A percentile compares a stretch with the other conserved stretches of the same genome.
Evolutionary conservation across 306 rosid species (phyloP).

Genomic region (Pterocarpus santalinus): DNA sequence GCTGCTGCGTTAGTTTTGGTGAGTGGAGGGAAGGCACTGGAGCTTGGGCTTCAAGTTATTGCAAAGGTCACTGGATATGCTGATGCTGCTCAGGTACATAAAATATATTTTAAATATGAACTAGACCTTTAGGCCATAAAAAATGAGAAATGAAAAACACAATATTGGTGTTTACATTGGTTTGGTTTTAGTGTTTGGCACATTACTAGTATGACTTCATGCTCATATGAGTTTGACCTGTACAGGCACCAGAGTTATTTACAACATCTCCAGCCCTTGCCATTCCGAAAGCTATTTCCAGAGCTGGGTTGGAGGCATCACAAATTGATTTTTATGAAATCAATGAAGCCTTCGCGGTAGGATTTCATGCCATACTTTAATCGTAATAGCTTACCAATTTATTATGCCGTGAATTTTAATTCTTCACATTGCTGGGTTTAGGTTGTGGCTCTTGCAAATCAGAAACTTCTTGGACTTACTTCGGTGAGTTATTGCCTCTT

Average conservation of each 20-base stretch:
- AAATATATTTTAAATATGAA: constrained; percentile 34
- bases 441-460: constrained; percentile 99
- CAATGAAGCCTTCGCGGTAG: constrained; percentile 96
- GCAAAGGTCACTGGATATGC: constrained; percentile 94
- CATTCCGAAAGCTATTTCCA: constrained; percentile 89
- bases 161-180: constrained; percentile 7
- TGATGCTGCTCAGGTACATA: constrained; percentile 95
- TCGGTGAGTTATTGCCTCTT: constrained; percentile 64
- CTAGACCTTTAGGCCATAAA: constrained; percentile 13
- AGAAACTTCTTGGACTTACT: constrained; percentile 87
- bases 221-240: constrained; percentile 44
- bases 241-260: constrained; percentile 94
- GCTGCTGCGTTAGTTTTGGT: constrained; percentile 97
- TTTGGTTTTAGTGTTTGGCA: background rate
- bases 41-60: constrained; percentile 90
- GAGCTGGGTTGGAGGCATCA: constrained; percentile 84
- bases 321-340: constrained; percentile 91
- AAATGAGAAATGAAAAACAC: constrained; percentile 37
- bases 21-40: constrained; percentile 87
- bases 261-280: constrained; percentile 99
- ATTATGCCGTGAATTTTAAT: constrained; percentile 31
- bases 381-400: constrained; percentile 29
- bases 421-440: constrained; percentile 45
- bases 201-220: constrained; percentile 25
- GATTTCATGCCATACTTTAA: constrained; percentile 37